Percentiles rank a stretch among this genome's conserved stretches.
Evolutionary conservation across 108 stramenopile genomes (phyloP).

Genomic region (Seminavis robusta): DNA sequence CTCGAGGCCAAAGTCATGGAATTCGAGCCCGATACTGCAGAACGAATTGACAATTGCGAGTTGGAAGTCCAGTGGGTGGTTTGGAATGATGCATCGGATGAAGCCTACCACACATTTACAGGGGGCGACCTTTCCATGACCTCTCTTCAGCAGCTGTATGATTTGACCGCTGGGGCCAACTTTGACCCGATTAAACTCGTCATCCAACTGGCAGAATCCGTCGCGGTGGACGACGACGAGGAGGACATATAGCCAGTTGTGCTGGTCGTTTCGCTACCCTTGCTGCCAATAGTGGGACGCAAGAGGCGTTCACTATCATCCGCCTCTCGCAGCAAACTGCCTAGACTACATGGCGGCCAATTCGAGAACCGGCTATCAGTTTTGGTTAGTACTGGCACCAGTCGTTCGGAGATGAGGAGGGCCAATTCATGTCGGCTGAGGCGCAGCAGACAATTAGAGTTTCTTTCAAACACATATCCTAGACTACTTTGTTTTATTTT

Average conservation of each 20-base stretch:
- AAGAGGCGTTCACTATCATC: too few relatives aligned
- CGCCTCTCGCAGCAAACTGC: too few relatives aligned
- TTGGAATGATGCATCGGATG: constrained; percentile 12
- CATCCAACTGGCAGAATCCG: constrained; percentile 14
- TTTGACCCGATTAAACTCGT: constrained; percentile 26
- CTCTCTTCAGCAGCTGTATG: constrained; percentile 25
- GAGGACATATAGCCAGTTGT: constrained; percentile 37
- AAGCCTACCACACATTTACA: constrained; percentile 23
- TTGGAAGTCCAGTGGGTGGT: constrained; percentile 18
- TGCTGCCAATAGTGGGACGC: too few relatives aligned
- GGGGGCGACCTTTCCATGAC: constrained; percentile 22
- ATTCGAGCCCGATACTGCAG: constrained; percentile 13
- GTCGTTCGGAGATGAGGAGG: too few relatives aligned
- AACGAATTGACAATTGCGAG: constrained; percentile 8
- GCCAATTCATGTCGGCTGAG: too few relatives aligned
- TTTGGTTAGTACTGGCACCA: too few relatives aligned
- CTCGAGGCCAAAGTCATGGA: constrained; percentile 8
- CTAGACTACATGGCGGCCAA: too few relatives aligned
- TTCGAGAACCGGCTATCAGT: too few relatives aligned
- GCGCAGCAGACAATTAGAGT: too few relatives aligned
- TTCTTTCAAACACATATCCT: too few relatives aligned
- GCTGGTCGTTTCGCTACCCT: too few relatives aligned
- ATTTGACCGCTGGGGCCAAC: constrained; percentile 13
- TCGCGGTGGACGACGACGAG: constrained; percentile 21
- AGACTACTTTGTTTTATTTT: too few relatives aligned